Base-by-base conservation (phyloP, 2,329 filamentous ascomycete genomes). In the Hypoxylon sp. region DNA sequence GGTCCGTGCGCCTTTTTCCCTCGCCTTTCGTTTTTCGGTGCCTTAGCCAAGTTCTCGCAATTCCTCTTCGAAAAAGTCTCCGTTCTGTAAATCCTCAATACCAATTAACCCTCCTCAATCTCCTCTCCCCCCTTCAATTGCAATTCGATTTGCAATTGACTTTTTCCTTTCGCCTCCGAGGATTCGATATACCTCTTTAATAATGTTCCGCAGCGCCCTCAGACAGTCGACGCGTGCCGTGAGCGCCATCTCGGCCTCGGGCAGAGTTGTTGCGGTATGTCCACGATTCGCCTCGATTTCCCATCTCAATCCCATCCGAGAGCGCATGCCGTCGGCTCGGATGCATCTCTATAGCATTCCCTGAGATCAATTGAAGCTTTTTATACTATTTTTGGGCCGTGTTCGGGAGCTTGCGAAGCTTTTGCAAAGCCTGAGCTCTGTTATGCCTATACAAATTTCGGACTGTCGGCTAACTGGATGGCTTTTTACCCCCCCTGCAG, bases 141-240 rank as follows among this genome's bases (percentile, higher is more conserved):
- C 85, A 87, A 84, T 85, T 84, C 80, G 10, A 82, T 81, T 76
- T 81, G 84, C 84, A 86, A 86, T 87, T 87, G 85, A 79, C 79
- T 77, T 79, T 79, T 77, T 77, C 76, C 69, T 78, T 79, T 73
- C 74, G 43, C 58, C 46, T 74, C 78, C 75, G 78, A 78, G 75
- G 80, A 78, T 74, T 75, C 77, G 73, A 80, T 72, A 79, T 73
- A 78, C 78, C 80, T 83, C 79, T 73, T 71, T 71, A 84, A 78
- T 83, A 97, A 97, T 98, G 94, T 96, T 97, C 87, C 92, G 94
- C 84, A 96, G 91, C 88, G 93, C 94, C 85, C 87, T 98, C 83
- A 88, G 93, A 85, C 92, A 96, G 86, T 96, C 92, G 80, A 90
- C 90, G 84, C 92, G 93, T 85, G 90, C 91, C 81, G 91, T 94